Evolutionary conservation across 306 rosid species (phyloP), one percentile per base, ranked within the genome.

Genomic region (Cucumis sativus): DNA sequence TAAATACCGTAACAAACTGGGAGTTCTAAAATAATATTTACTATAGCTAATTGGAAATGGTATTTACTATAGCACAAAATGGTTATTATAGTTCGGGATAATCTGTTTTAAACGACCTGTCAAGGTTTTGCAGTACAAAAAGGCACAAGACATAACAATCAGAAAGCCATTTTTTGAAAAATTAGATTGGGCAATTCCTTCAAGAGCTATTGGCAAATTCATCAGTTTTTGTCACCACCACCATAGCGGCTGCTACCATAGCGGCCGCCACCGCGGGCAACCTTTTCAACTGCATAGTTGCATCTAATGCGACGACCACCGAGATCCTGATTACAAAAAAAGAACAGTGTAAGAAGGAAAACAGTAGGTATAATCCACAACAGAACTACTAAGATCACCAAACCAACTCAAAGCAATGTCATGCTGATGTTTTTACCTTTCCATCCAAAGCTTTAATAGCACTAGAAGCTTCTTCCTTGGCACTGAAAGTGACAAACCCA

Each of bases 381-480:
- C 37, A 0, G 20, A 72, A 28, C 16, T 8, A 18, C 15, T 8
- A 7, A 30, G 21, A 7, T 45, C 57, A 70, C 7, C 15, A 51
- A 47, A 7, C 17, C 9, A 47, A 70, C 58, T 2, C 5, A 30
- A 7, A 1, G 45, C 45, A 16, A 35, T 6, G 47, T n/a, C 43
- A 63, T 25, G 12, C 35, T 3, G 25, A 60, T 6, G 52, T 0
- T 49, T 23, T 55, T 89, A 96, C 99, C 97, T 92, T 92, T 56
- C 92, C 90, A 78, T 92, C 96, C 83, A 92, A 80, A 60, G 96
- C 96, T 83, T 92, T 96, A 54, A 91, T 82, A 33, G 99, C 98
- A 86, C 91, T 91, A 25, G 96, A 85, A 54, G 99, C 99, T 63
- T 88, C 98, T 82, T 90, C 99, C 49, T 66, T 82, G 10, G 91